Conservation (phyloP, 495 filamentous ascomycete genomes). For the Podospora fimiseda region DNA sequence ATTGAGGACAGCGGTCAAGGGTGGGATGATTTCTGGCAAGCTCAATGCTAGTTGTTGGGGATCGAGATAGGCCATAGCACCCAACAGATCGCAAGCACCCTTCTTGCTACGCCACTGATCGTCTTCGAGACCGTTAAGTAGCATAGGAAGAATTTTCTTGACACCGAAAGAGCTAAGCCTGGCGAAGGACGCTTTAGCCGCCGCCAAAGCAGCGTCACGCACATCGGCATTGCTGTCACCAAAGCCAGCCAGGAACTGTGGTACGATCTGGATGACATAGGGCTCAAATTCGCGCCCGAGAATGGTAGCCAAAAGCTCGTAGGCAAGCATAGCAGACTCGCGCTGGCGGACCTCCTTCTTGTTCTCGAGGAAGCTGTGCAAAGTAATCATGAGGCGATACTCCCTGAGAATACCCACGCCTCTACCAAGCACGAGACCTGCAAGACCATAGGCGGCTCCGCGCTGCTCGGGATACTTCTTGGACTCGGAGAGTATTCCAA, state of each 20-base stretch:
- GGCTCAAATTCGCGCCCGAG: conserved; percentile 88
- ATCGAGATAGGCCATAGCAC: conserved; percentile 96
- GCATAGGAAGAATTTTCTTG: conserved; percentile 83
- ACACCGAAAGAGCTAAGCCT: conserved; percentile 92
- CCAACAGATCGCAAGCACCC: conserved; percentile 90
- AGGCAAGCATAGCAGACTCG: conserved; percentile 82
- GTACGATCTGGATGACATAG: conserved; percentile 91
- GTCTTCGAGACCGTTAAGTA: conserved; percentile 90
- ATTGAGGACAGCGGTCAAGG: conserved; percentile 85
- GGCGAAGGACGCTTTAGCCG: conserved; percentile 89
- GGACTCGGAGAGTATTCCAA: conserved; percentile 71
- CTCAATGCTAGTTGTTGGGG: conserved; percentile 88
- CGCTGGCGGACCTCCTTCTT: conserved; percentile 85
- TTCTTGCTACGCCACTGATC: conserved; percentile 97
- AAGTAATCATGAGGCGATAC: conserved; percentile 72
- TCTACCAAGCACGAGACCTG: conserved; percentile 78
- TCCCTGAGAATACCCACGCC: conserved; percentile 79
- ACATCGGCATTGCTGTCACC: conserved; percentile 85
- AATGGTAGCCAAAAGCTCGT: conserved; percentile 79
- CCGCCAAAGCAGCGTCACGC: conserved; percentile 84
- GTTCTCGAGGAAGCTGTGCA: conserved; percentile 76
- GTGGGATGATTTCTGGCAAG: conserved; percentile 92
- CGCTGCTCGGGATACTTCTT: conserved; percentile 87
- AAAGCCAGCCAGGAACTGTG: conserved; percentile 81
- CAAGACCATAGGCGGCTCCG: conserved; percentile 91